Evolutionary conservation across 805 yeast genomes (phyloP), one percentile per base, ranked within the genome.

Genomic region (Wickerhamiella musiphila): DNA sequence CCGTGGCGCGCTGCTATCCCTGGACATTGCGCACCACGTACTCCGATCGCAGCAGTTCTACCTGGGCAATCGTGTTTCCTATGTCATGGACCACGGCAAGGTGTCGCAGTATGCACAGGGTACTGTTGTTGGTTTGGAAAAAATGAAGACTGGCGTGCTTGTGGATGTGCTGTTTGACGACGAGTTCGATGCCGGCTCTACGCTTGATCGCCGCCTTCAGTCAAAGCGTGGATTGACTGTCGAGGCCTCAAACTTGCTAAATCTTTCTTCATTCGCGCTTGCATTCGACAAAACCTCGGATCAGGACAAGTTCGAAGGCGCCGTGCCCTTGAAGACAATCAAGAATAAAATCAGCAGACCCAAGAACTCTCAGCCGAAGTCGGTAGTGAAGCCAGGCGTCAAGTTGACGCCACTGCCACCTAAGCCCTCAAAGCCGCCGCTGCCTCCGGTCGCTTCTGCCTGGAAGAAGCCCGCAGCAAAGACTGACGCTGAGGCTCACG

Each of bases 61-160:
- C 18, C 61, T 90, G 15, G 98, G 98, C 45, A 95, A 90, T 48
- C 68, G 98, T 38, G 81, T 90, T 19, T 66, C 78, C 16, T 83
- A 79, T 43, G 78, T 82, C 15, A 76, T 77, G 44, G 78, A 74
- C 44, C 71, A 78, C 16, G 96, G 96, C 32, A 82, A 79, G 48
- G 93, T 84, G 11, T 93, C 94, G 18, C 56, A 74, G 35, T 82
- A 77, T 49, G 66, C 79, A 17, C 77, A 77, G 47, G 99, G 99
- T 51, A 83, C 94, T 1, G 93, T 90, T 34, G 76, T 79, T 31
- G 61, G 70, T 25, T 81, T 79, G 26, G 64, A 70, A 22, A 33
- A 34, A 13, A 26, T n/a, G 12, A 12, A 23, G 12, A 15, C 28
- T 18, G 68, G 73, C 43, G 51, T 66, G 8, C 66, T 74, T 1